phyloP scores from a whole-genome alignment of 2,329 filamentous ascomycete genomes.

The Aspergillus sp. region DNA sequence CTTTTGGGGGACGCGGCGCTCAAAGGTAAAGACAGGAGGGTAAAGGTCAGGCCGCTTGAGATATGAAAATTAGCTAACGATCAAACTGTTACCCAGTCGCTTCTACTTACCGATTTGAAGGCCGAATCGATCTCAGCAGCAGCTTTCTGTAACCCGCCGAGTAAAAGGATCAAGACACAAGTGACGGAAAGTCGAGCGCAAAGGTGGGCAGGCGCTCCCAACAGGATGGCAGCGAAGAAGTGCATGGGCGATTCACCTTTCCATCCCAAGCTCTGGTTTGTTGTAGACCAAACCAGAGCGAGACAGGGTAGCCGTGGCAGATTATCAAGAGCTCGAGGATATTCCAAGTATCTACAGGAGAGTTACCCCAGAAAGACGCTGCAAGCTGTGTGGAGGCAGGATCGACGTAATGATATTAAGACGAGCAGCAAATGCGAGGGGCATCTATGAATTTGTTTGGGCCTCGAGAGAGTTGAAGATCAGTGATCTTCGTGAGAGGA shows the following conservation, averaged over 20 bases:
- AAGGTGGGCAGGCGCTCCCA: constrained; percentile 20
- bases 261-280: constrained; percentile 27
- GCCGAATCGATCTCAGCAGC: constrained; percentile 37
- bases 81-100: background rate
- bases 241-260: constrained; percentile 31
- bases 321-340: constrained; percentile 6
- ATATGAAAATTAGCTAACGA: constrained; percentile 1
- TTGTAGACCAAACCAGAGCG: constrained; percentile 6
- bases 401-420: constrained; percentile 12
- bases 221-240: constrained; percentile 21
- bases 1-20: constrained; percentile 33
- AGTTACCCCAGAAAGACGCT: constrained; percentile 1
- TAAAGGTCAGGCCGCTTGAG: constrained; percentile 45
- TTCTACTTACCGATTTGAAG: constrained; percentile 40
- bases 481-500: background rate
- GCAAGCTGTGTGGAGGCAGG: background rate
- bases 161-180: constrained; percentile 24
- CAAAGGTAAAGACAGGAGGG: constrained; percentile 41
- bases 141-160: constrained; percentile 24
- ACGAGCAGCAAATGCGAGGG: constrained; percentile 10
- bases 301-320: background rate
- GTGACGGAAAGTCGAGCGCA: constrained; percentile 16
- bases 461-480: background rate
- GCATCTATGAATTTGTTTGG: background rate
- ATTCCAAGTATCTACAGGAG: constrained; percentile 4